Conservation (phyloP, 2,329 filamentous ascomycete genomes). For the Aspergillus eucalypticola region DNA sequence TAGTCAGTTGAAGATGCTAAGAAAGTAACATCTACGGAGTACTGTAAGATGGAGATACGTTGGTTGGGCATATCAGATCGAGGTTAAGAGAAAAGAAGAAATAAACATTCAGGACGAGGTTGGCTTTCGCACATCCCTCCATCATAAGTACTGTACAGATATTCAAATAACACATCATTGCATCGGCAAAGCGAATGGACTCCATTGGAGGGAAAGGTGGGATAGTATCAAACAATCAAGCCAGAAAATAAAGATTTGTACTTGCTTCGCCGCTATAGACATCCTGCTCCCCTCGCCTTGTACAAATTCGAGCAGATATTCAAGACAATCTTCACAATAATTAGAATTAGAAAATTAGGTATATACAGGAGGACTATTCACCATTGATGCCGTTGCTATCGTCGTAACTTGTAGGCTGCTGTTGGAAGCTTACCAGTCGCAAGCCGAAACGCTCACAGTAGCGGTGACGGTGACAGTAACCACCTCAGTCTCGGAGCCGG, state of each 20-base stretch:
- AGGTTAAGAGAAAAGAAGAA: not conserved
- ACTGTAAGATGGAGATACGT: not conserved
- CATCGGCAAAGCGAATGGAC: slow-evolving; percentile 28
- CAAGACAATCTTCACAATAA: slow-evolving; percentile 15
- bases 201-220: slow-evolving; percentile 29
- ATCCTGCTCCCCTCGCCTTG: not conserved
- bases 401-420: slow-evolving; percentile 19
- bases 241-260: slow-evolving; percentile 14
- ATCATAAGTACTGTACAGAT: slow-evolving; percentile 14
- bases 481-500: slow-evolving; percentile 13
- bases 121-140: slow-evolving; percentile 2
- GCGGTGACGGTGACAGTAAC: slow-evolving; percentile 29
- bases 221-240: slow-evolving; percentile 15
- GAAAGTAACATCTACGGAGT: not conserved
- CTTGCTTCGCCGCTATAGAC: not conserved
- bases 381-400: slow-evolving; percentile 27
- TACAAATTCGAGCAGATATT: slow-evolving; percentile 6
- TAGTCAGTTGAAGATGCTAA: not conserved
- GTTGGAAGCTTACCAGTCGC: slow-evolving; percentile 13
- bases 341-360: slow-evolving; percentile 38
- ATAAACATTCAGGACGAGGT: not conserved
- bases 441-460: slow-evolving; percentile 27
- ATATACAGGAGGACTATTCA: slow-evolving; percentile 31
- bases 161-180: slow-evolving; percentile 4
- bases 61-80: not conserved